These are phyloP conservation scores for Kodamaea neixiangensis DNA, from an alignment of 805 yeast genomes.

Conservation along the genomic window DNA sequence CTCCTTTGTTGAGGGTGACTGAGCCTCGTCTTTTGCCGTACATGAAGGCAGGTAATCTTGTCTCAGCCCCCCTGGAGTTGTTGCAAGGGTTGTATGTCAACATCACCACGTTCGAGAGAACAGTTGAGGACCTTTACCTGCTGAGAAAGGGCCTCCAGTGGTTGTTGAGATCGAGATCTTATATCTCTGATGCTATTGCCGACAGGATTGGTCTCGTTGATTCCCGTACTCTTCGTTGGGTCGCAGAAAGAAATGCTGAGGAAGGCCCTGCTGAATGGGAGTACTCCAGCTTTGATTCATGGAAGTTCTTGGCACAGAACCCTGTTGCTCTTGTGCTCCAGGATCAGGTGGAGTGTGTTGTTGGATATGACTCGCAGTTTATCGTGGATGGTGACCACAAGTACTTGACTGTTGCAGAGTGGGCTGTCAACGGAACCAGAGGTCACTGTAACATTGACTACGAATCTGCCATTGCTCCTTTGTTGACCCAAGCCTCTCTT, in stretches of 20 bases:
- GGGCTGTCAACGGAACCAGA: conserved; percentile 7
- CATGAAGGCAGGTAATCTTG: conserved; percentile 1
- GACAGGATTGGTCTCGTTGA: conserved; percentile 7
- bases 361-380: conserved; percentile 5
- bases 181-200: conserved; percentile 4
- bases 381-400: not conserved
- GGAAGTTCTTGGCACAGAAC: conserved; percentile 5
- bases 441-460: conserved; percentile 10
- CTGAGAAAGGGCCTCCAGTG: conserved; percentile 5
- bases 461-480: conserved; percentile 4
- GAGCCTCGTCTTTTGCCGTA: conserved; percentile 5
- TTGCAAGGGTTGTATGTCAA: conserved; percentile 2
- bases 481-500: not conserved
- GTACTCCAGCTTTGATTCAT: not conserved
- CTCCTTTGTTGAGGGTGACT: conserved; percentile 6
- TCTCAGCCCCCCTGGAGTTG: conserved; percentile 2
- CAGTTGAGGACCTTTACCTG: conserved; percentile 1
- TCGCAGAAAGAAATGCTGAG: not conserved
- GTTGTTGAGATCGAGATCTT: not conserved
- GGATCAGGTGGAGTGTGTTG: conserved; percentile 9
- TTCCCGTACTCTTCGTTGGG: conserved; percentile 6
- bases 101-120: not conserved
- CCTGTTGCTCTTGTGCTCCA: conserved; percentile 1
- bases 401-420: not conserved
- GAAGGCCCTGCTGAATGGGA: not conserved